These are phyloP conservation scores for barrel medic (Medicago truncatula) DNA, from an alignment of 306 rosid species.

Conservation along the genomic window DNA sequence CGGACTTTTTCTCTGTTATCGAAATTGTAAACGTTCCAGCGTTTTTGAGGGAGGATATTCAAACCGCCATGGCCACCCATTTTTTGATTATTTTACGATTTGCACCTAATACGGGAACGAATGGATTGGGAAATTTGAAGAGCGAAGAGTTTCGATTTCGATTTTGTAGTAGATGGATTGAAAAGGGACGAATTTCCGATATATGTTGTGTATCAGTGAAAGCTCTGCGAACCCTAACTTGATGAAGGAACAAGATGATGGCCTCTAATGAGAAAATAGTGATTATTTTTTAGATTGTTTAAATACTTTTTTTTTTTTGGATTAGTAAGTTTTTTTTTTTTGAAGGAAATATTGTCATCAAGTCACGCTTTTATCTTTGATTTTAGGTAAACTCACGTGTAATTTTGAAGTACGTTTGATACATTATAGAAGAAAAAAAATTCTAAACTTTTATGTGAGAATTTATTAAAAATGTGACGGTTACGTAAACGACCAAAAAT, in stretches of 20 bases:
- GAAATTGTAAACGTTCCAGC: slow-evolving; percentile 92
- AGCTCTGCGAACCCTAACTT: slow-evolving; percentile 24
- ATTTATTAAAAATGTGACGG: too few relatives aligned
- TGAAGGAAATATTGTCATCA: too few relatives aligned
- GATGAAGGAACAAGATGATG: background rate
- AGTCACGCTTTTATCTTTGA: too few relatives aligned
- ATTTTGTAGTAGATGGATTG: background rate
- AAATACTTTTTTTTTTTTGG: too few relatives aligned
- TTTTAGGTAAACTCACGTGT: too few relatives aligned
- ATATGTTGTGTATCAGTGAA: background rate
- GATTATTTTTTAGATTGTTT: too few relatives aligned
- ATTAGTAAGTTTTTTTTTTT: too few relatives aligned
- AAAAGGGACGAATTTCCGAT: background rate
- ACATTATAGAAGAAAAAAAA: too few relatives aligned
- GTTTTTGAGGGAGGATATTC: slow-evolving; percentile 93
- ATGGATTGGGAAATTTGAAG: background rate
- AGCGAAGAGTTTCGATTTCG: background rate
- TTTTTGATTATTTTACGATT: slow-evolving; percentile 6
- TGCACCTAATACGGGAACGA: background rate
- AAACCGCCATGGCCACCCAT: slow-evolving; percentile 98
- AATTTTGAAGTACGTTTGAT: too few relatives aligned
- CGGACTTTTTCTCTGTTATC: slow-evolving; percentile 91
- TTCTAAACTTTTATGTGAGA: too few relatives aligned
- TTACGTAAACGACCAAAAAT: too few relatives aligned
- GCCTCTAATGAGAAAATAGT: background rate